These are phyloP conservation scores for Hanseniaspora meyeri DNA, from an alignment of 805 yeast genomes.

Conservation along the genomic window DNA sequence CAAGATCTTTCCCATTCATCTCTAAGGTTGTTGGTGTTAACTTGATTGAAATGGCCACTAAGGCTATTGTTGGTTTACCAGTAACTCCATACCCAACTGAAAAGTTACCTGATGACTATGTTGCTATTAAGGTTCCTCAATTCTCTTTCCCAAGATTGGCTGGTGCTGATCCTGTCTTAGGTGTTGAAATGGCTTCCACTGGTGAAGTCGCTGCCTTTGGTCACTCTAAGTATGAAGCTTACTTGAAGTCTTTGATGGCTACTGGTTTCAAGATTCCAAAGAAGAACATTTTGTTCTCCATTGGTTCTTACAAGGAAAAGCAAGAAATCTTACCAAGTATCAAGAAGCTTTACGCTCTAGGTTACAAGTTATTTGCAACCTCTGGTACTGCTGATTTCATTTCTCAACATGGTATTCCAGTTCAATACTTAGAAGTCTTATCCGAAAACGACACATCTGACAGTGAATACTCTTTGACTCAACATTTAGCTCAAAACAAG, in stretches of 20 bases:
- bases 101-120: slow-evolving; percentile 82
- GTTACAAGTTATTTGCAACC: slow-evolving; percentile 87
- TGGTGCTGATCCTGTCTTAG: slow-evolving; percentile 95
- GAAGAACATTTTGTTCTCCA: slow-evolving; percentile 83
- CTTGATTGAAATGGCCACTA: slow-evolving; percentile 92
- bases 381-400: slow-evolving; percentile 98
- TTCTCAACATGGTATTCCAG: slow-evolving; percentile 88
- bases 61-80: slow-evolving; percentile 82
- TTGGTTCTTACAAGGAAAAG: slow-evolving; percentile 96
- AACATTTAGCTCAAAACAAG: slow-evolving; percentile 90
- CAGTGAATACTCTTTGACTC: slow-evolving; percentile 87
- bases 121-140: slow-evolving; percentile 94
- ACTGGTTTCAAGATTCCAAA: slow-evolving; percentile 92
- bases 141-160: slow-evolving; percentile 93
- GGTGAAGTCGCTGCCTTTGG: slow-evolving; percentile 99
- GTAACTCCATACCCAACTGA: slow-evolving; percentile 82
- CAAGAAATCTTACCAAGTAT: slow-evolving; percentile 84
- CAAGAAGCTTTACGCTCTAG: slow-evolving; percentile 64
- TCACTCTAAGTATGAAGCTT: slow-evolving; percentile 91
- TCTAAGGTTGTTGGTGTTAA: slow-evolving; percentile 94
- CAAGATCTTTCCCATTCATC: slow-evolving; percentile 97
- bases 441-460: slow-evolving; percentile 65
- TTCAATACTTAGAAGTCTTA: slow-evolving; percentile 84
- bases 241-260: slow-evolving; percentile 83
- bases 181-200: slow-evolving; percentile 98